Percentiles rank a stretch among this genome's conserved stretches.
These are phyloP conservation scores for Boechera stricta DNA, from an alignment of 345 rosid species.

Conservation along the genomic window DNA sequence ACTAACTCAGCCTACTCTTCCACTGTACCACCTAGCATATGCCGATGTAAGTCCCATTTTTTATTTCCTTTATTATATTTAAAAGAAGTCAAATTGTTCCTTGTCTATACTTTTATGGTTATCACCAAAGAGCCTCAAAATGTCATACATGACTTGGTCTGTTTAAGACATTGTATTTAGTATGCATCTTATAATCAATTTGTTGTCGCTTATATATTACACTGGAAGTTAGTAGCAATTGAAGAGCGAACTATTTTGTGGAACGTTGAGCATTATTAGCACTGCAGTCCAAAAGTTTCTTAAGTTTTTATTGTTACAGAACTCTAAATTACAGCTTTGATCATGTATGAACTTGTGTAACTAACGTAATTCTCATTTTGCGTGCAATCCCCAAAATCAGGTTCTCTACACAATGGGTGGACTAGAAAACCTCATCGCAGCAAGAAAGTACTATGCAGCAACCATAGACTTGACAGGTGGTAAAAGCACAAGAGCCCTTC, in stretches of 20 bases:
- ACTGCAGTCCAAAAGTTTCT: background rate
- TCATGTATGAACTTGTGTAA: constrained; percentile 6
- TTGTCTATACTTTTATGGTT: constrained; percentile 5
- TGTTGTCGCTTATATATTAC: background rate
- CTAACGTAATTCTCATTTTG: background rate
- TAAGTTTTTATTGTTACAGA: background rate
- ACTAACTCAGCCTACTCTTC: constrained; percentile 78
- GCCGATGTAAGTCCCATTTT: constrained; percentile 64
- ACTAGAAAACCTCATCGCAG: constrained; percentile 78
- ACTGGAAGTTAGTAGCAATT: constrained; percentile 19
- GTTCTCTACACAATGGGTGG: constrained; percentile 96
- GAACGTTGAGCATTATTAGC: background rate
- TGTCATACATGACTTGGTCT: background rate
- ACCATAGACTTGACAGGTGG: constrained; percentile 89
- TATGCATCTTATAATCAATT: background rate
- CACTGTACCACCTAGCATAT: constrained; percentile 70
- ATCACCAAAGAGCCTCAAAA: constrained; percentile 19
- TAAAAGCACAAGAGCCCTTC: constrained; percentile 85
- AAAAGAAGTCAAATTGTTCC: background rate
- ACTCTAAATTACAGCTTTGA: background rate
- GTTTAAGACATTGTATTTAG: constrained; percentile 3
- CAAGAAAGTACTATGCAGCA: constrained; percentile 91
- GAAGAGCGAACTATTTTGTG: background rate
- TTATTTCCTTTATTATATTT: background rate
- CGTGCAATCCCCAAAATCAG: constrained; percentile 48